phyloP scores from a whole-genome alignment of 2,329 filamentous ascomycete species.

The Pyrenochaeta sp. region DNA sequence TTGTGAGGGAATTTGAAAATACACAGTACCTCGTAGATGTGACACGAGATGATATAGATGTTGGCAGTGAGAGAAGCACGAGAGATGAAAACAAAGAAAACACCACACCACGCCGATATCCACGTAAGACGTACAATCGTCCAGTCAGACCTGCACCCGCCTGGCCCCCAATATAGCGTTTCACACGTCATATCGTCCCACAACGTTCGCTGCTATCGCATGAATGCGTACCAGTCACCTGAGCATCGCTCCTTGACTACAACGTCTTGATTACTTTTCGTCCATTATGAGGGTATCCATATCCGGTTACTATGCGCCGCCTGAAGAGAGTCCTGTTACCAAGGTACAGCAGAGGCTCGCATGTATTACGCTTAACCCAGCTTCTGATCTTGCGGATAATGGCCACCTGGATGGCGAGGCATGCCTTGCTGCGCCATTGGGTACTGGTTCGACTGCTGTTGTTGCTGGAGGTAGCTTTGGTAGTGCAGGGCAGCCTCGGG shows the following conservation, averaged over 20 bases:
- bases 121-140: conserved; percentile 48
- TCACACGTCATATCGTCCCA: conserved; percentile 40
- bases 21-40: conserved; percentile 43
- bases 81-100: conserved; percentile 36
- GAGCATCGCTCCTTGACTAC: conserved; percentile 34
- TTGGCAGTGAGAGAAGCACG: conserved; percentile 29
- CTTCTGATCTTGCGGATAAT: conserved; percentile 71
- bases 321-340: conserved; percentile 38
- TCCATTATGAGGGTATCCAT: conserved; percentile 52
- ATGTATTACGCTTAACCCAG: conserved; percentile 46
- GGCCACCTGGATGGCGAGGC: conserved; percentile 67
- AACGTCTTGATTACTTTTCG: conserved; percentile 46
- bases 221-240: conserved; percentile 31
- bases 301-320: conserved; percentile 45
- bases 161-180: conserved; percentile 41
- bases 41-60: conserved; percentile 42
- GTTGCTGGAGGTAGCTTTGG: conserved; percentile 79
- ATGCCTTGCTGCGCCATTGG: conserved; percentile 81
- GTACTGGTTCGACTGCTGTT: conserved; percentile 71
- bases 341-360: conserved; percentile 30
- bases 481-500: conserved; percentile 79
- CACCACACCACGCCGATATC: conserved; percentile 46
- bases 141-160: conserved; percentile 35
- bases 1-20: conserved; percentile 37
- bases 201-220: conserved; percentile 27